phyloP scores from a whole-genome alignment of 2,329 filamentous ascomycete genomes.

The Fusarium ambrosium region DNA sequence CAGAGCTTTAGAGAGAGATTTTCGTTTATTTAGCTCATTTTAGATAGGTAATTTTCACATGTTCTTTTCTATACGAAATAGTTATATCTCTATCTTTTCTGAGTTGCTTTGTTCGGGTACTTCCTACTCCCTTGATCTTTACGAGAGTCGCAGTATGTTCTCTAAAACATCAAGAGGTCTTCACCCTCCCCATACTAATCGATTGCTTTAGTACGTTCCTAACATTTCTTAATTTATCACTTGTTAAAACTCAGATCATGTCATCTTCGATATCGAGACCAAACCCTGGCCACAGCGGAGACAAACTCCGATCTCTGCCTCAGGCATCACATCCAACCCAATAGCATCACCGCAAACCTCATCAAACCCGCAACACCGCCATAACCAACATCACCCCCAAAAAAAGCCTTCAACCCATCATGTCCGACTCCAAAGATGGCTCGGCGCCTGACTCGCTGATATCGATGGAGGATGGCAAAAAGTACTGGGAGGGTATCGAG shows the following conservation, averaged over 20 bases:
- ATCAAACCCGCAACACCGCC: background rate
- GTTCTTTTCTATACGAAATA: too few relatives aligned
- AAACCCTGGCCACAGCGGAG: background rate
- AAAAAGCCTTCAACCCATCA: background rate
- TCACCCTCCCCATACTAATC: too few relatives aligned
- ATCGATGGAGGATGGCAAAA: slow-evolving; percentile 52
- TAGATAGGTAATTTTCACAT: too few relatives aligned
- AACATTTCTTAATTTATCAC: background rate
- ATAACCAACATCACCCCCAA: background rate
- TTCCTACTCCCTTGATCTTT: too few relatives aligned
- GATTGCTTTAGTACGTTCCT: too few relatives aligned
- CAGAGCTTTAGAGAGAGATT: too few relatives aligned
- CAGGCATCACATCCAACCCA: background rate
- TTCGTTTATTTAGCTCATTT: too few relatives aligned
- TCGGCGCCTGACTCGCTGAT: slow-evolving; percentile 51
- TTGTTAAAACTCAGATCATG: background rate
- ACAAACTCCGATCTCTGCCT: background rate
- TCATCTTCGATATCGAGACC: background rate
- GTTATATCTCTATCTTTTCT: too few relatives aligned
- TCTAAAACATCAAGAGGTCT: too few relatives aligned
- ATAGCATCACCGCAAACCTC: background rate
- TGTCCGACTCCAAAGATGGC: slow-evolving; percentile 6
- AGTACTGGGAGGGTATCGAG: slow-evolving; percentile 63
- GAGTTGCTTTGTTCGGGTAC: too few relatives aligned
- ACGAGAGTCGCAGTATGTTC: too few relatives aligned